Base-by-base conservation (phyloP, 495 filamentous ascomycete species). In the Xylaria bambusicola region DNA sequence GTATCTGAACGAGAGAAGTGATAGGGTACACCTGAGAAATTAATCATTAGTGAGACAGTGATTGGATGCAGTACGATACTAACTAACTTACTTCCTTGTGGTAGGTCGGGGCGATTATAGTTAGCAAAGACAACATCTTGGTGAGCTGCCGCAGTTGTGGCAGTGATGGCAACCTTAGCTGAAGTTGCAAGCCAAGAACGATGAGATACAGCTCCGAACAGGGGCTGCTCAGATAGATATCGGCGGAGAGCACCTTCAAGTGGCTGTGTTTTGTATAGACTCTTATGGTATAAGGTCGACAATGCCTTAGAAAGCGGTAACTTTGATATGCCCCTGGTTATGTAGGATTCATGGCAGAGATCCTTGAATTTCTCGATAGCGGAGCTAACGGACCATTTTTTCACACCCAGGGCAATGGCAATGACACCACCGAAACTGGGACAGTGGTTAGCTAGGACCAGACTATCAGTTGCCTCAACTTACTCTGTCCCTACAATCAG, bases 381-480 rank as follows among this genome's bases (percentile, higher is more conserved):
- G 2, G 68, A 55, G 1, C 73, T 64, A n/a, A 82, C 69, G 3
- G 69, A 58, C 75, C 77, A 82, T 40, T 76, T 70, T 50, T 81
- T 72, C 18, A 77, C 72, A 3, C 76, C 82, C 8, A 88, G 71
- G 0, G 76, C 80, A 26, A 86, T 68, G 1, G 83, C 80, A 50
- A 87, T 79, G 56, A 87, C 76, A 17, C 82, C 81, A 0, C 84
- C 82, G 15, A 80, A 81, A 48, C 82, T 83, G 40, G 23, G 38
- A 45, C 24, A 18, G 9, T 2, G 17, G 18, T 67, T 26, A 71
- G 57, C 13, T 9, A 54, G 48, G 10, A 3, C 6, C 10, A 5
- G 17, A 21, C 40, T 20, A 18, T 0, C 21, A 4, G 8, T 13
- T 31, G 23, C n/a, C 1, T 27, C 13, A 17, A 61, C 74, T 46